Evolutionary conservation across 2,329 filamentous ascomycete species (phyloP), one percentile per base, ranked within the genome.

Genomic region (Cytospora piceicola): DNA sequence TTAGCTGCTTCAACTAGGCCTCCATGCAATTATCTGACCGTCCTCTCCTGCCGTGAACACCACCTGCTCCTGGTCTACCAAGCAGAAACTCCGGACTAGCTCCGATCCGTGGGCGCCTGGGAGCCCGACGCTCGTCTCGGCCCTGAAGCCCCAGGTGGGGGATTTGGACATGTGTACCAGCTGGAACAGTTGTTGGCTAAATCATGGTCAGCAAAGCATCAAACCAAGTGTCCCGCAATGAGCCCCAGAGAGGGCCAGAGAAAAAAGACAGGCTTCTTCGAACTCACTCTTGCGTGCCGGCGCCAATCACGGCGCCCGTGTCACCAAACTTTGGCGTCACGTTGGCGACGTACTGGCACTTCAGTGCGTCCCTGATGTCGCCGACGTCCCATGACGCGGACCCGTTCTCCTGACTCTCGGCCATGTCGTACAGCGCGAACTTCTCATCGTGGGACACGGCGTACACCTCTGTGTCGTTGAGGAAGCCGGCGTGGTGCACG

Each of bases 401-500:
- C 12, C 87, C 88, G 22, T 85, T 85, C 55, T 85, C 83, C n/a
- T 81, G 79, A 49, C 85, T 84, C 69, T 90, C 89, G 57, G 87
- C 85, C 63, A 91, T 79, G 68, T 89, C 85, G 74, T 93, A 93
- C 65, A 93, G 83, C 22, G 90, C 88, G 68, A 93, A 85, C 66
- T 87, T 88, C 79, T 95, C 92, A 74, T 94, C 92, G 66, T 93
- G 90, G 0, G 90, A 92, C 12, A 94, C 78, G 4, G 90, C 90
- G 69, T 88, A 92, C 36, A 93, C 84, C 72, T 90, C 85, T 6
- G 83, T 83, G 20, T 80, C 76, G 63, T 81, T 86, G 63, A 94
- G 79, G 77, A 93, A 94, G 6, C 88, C 89, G 17, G 91, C 88
- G 70, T 87, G 89, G 75, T 93, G 90, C 69, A 94, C 85, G 0